These are phyloP conservation scores for Mortierella hygrophila DNA, from an alignment of 192 early-diverging fungal species.

Conservation along the genomic window DNA sequence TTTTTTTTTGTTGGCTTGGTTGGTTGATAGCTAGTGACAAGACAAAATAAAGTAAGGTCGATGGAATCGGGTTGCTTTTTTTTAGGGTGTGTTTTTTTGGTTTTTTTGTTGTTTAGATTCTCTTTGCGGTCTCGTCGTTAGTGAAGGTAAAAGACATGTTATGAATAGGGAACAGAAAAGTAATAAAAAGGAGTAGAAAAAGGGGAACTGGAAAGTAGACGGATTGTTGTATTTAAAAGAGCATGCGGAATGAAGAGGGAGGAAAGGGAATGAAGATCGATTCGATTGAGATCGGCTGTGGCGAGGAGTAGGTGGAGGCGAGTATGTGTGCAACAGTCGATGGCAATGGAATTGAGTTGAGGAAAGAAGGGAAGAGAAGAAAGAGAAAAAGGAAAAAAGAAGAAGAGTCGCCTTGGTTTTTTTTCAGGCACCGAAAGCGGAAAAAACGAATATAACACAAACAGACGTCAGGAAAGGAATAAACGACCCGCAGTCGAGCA, in stretches of 20 bases:
- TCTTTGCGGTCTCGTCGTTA: constrained; percentile 31
- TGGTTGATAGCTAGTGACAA: neutral
- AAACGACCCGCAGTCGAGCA: neutral
- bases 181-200: neutral
- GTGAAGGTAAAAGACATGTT: constrained; percentile 22
- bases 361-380: neutral
- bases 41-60: neutral
- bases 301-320: neutral
- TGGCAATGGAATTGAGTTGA: neutral
- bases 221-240: neutral
- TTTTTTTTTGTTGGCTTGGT: neutral
- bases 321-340: neutral
- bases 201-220: neutral
- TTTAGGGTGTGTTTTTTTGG: neutral
- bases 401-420: neutral
- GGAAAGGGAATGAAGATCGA: neutral
- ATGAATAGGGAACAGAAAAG: neutral
- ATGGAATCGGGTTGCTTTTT: neutral
- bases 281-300: neutral
- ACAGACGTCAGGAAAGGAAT: neutral
- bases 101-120: constrained; percentile 38
- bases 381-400: neutral
- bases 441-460: neutral
- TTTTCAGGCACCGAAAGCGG: constrained; percentile 13
- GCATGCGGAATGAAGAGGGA: neutral